Percentiles rank a stretch among this genome's conserved stretches.
phyloP scores from a whole-genome alignment of 306 rosid species.

The Fagus crenata region DNA sequence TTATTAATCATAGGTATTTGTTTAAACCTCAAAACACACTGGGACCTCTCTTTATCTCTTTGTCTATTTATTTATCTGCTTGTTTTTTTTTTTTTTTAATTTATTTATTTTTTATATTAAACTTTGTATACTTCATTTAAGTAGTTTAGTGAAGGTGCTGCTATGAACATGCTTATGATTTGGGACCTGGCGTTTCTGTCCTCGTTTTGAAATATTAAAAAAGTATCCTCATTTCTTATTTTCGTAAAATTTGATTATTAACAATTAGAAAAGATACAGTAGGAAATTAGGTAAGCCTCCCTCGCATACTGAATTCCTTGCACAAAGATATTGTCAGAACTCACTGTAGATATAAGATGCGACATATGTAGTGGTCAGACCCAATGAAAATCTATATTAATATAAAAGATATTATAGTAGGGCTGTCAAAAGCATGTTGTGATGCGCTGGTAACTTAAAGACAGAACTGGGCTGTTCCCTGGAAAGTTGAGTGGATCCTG shows the following conservation, averaged over 20 bases:
- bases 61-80: background rate
- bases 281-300: background rate
- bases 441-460: background rate
- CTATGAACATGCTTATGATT: background rate
- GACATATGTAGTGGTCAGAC: background rate
- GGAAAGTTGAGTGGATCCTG: background rate
- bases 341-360: background rate
- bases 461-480: background rate
- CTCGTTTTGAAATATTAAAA: background rate
- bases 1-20: conserved; percentile 86
- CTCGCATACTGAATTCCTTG: background rate
- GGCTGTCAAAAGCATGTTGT: background rate
- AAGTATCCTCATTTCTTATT: background rate
- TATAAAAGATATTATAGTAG: background rate
- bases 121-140: background rate
- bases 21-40: conserved; percentile 12
- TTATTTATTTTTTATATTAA: background rate
- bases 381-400: background rate
- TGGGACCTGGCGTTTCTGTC: background rate
- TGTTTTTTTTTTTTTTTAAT: background rate
- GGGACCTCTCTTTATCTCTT: background rate
- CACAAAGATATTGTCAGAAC: background rate
- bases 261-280: background rate
- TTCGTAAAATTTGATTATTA: background rate
- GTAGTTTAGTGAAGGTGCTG: background rate